Base-by-base conservation (phyloP, 2,329 filamentous ascomycete species). In the Hymenoscyphus linearis region DNA sequence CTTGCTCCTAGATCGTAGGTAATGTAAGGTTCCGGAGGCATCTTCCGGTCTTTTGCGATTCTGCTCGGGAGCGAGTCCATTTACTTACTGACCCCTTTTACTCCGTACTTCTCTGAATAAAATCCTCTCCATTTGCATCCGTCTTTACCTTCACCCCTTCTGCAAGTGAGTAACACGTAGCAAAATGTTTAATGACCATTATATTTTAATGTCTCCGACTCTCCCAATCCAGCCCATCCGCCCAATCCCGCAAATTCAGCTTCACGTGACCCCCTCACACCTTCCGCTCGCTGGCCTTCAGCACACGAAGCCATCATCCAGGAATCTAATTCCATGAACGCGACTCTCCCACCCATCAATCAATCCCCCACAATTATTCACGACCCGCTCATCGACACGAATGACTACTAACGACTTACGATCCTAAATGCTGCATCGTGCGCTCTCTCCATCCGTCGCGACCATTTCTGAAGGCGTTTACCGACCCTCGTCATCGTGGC, bases 401-500 rank as follows among this genome's bases (percentile, higher is more conserved):
- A 57, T 61, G 40, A 27, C 16, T 57, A 27, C 40, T 54, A 40
- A 61, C 31, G 14, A 22, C 12, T 26, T 47, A 47, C 16, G 14
- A 47, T 36, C 31, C 52, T 61, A 55, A 22, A 61, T 61, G 59
- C 44, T 16, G 44, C 31, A 52, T 54, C 50, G 26, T 6, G 40
- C 31, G 14, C 16, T 18, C 18, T 25, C 26, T 31, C 40, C 40
- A 47, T 22, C 18, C 12, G 37, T 52, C 57, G 60, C 55, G 52
- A 47, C 50, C 26, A 35, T 13, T 27, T 27, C 54, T 36, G 31
- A 36, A n/a, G 52, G 40, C 34, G 25, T 53, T 31, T 26, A 13
- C 52, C 16, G 47, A 34, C 44, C 34, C 35, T 68, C 70, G 66
- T 68, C 70, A 66, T 68, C 77, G 76, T 83, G 81, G 81, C 81